These are phyloP conservation scores for Endoconidiophora laricicola DNA, from an alignment of 2,329 filamentous ascomycete species.

Conservation along the genomic window DNA sequence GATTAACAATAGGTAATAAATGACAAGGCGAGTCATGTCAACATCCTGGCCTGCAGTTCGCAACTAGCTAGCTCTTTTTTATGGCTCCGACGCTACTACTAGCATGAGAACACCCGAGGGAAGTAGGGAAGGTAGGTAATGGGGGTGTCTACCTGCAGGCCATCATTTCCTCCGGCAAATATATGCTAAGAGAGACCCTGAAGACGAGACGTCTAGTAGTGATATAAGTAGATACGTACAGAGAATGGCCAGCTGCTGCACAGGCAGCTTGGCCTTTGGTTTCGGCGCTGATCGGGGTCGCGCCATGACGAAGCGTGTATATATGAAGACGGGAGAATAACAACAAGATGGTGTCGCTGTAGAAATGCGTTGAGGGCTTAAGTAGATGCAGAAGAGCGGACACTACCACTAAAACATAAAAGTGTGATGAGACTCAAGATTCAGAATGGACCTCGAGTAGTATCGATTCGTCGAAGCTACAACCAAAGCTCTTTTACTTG, in stretches of 20 bases:
- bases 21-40: neutral
- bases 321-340: neutral
- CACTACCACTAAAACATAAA: no score
- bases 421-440: no score
- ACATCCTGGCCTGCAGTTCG: no score
- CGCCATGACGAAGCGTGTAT: neutral
- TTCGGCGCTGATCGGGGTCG: neutral
- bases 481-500: no score
- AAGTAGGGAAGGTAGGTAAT: neutral
- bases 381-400: no score
- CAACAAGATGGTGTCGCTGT: no score
- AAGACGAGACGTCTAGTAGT: neutral
- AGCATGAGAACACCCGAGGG: neutral
- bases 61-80: no score
- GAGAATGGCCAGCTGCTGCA: slow-evolving; percentile 11
- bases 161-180: no score
- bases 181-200: neutral
- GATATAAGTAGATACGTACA: slow-evolving; percentile 8
- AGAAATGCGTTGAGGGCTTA: no score
- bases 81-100: no score
- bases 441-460: no score
- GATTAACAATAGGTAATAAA: neutral
- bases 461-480: no score
- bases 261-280: slow-evolving; percentile 10
- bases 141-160: neutral